These are phyloP conservation scores for Amaranthus palmeri DNA, from an alignment of 148 eudicot genomes.

Conservation along the genomic window DNA sequence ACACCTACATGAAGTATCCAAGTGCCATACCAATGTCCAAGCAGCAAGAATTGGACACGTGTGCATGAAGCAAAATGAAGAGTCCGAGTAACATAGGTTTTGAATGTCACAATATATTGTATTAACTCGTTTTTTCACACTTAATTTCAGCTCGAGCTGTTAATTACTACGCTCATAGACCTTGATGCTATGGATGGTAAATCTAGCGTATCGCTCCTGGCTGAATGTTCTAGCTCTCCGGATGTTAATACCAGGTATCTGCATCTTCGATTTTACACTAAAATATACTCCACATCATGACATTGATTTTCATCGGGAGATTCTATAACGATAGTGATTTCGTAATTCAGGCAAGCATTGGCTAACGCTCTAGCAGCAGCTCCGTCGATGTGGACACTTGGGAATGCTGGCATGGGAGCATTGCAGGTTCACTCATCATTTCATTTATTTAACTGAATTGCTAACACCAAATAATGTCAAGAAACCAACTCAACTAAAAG, in stretches of 20 bases:
- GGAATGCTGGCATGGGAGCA: slow-evolving; percentile 99
- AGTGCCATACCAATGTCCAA: too few relatives aligned
- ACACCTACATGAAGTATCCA: too few relatives aligned
- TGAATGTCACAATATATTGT: background rate
- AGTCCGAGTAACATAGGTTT: background rate
- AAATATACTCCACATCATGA: too few relatives aligned
- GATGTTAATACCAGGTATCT: slow-evolving; percentile 78
- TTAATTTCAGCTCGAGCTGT: slow-evolving; percentile 80
- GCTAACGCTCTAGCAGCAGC: slow-evolving; percentile 94
- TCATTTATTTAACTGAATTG: background rate
- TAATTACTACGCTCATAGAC: slow-evolving; percentile 86
- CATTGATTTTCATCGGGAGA: background rate
- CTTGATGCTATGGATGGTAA: slow-evolving; percentile 99
- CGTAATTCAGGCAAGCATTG: slow-evolving; percentile 61
- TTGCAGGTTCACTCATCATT: slow-evolving; percentile 52
- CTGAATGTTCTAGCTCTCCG: slow-evolving; percentile 88
- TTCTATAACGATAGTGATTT: background rate
- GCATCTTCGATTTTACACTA: background rate
- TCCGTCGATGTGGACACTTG: slow-evolving; percentile 98
- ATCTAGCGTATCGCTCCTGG: slow-evolving; percentile 84
- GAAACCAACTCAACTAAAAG: too few relatives aligned
- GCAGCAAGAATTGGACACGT: background rate
- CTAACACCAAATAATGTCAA: too few relatives aligned
- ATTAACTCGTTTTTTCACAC: slow-evolving; percentile 10
- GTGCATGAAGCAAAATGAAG: too few relatives aligned